phyloP scores from a whole-genome alignment of 805 yeast genomes.

The Torulaspora franciscae region DNA sequence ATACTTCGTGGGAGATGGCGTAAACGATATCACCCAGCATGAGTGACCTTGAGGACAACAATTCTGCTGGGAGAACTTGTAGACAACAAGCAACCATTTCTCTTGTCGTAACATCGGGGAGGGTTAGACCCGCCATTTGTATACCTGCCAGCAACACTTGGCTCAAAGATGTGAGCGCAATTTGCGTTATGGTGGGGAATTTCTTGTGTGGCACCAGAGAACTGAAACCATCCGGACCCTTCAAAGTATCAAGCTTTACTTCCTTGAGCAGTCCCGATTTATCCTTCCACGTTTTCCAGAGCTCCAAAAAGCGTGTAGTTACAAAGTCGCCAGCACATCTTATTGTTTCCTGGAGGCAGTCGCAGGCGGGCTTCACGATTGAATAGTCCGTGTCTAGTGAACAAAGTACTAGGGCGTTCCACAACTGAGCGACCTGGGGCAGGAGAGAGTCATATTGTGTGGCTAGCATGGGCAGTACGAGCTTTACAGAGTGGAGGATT shows the following conservation, averaged over 20 bases:
- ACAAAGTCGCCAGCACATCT: slow-evolving; percentile 26
- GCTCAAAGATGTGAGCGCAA: slow-evolving; percentile 21
- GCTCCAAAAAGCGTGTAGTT: slow-evolving; percentile 28
- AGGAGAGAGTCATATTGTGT: slow-evolving; percentile 36
- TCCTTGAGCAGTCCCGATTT: slow-evolving; percentile 18
- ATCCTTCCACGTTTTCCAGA: slow-evolving; percentile 23
- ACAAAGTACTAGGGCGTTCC: slow-evolving; percentile 27
- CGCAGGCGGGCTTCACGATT: slow-evolving; percentile 23
- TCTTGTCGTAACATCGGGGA: slow-evolving; percentile 21
- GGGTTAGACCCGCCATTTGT: slow-evolving; percentile 18
- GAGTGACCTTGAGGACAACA: slow-evolving; percentile 18
- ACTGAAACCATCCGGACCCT: background rate
- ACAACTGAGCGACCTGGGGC: slow-evolving; percentile 33
- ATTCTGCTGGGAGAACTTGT: slow-evolving; percentile 21
- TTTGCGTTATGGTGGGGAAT: slow-evolving; percentile 24
- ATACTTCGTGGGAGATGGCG: slow-evolving; percentile 6
- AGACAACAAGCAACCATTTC: slow-evolving; percentile 27
- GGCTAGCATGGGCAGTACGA: slow-evolving; percentile 49
- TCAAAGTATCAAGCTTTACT: background rate
- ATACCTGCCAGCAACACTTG: slow-evolving; percentile 29
- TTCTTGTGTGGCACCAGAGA: slow-evolving; percentile 4
- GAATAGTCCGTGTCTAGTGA: slow-evolving; percentile 22
- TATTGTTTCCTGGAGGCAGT: slow-evolving; percentile 22
- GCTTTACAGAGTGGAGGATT: slow-evolving; percentile 47
- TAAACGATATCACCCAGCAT: slow-evolving; percentile 25